Percentiles rank a stretch among this genome's conserved stretches.
Conservation (phyloP, 176 grass and related monocot species). For the Phyllostachys edulis region DNA sequence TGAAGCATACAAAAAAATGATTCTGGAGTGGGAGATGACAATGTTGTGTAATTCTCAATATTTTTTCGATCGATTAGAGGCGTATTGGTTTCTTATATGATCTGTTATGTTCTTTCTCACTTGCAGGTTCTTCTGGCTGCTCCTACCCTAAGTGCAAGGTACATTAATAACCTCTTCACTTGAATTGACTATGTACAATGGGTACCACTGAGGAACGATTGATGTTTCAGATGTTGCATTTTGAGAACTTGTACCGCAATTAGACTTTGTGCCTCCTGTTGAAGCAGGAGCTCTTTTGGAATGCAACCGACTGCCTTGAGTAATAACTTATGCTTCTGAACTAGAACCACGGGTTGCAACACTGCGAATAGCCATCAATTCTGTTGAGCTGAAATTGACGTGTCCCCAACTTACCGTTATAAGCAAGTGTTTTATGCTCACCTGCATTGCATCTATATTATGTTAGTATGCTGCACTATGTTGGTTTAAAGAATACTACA, state of each 20-base stretch:
- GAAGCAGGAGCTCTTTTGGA: background rate
- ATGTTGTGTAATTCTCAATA: background rate
- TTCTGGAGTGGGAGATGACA: background rate
- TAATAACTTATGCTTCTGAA: background rate
- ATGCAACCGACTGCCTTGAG: background rate
- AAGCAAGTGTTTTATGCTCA: background rate
- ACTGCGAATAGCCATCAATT: no score
- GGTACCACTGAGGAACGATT: background rate
- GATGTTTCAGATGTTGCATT: background rate
- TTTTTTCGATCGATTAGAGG: background rate
- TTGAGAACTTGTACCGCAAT: background rate
- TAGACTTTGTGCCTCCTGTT: background rate
- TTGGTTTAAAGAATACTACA: background rate
- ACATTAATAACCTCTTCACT: background rate
- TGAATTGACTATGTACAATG: background rate
- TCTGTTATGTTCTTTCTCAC: background rate
- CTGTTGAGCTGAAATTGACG: no score
- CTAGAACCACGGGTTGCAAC: background rate
- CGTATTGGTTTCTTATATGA: background rate
- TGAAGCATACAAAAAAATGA: background rate
- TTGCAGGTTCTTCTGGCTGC: slow-evolving; percentile 69
- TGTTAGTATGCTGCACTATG: background rate
- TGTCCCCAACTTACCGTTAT: background rate
- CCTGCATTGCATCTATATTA: background rate
- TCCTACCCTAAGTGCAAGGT: slow-evolving; percentile 72